Percentiles rank a stretch among this genome's conserved stretches.
phyloP scores from a whole-genome alignment of 768 basidiomycete genomes.

The Xerocomellus intermedius region DNA sequence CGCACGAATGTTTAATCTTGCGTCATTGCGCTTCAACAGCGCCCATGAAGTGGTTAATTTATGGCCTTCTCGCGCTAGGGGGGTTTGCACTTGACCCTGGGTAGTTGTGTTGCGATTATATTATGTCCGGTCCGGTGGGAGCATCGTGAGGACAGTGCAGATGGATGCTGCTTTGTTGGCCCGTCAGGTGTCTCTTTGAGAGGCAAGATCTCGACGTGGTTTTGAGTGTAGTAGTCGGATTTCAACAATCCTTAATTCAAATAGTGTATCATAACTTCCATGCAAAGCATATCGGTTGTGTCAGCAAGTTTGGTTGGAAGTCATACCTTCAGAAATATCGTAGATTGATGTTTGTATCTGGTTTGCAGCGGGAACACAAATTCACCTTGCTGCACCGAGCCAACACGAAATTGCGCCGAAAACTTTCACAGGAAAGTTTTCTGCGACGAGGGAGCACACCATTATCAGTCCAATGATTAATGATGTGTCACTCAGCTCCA shows the following conservation, averaged over 20 bases:
- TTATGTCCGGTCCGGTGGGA: slow-evolving; percentile 24
- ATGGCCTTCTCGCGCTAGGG: slow-evolving; percentile 32
- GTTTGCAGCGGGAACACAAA: neutral
- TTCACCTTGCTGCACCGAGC: neutral
- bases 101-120: slow-evolving; percentile 46
- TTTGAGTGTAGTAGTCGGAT: slow-evolving; percentile 56
- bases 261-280: slow-evolving; percentile 23
- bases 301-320: no score
- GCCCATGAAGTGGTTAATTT: slow-evolving; percentile 68
- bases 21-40: slow-evolving; percentile 86
- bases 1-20: slow-evolving; percentile 69
- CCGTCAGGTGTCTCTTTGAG: slow-evolving; percentile 24
- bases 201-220: slow-evolving; percentile 29
- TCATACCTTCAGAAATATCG: no score
- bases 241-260: slow-evolving; percentile 78
- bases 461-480: neutral
- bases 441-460: neutral
- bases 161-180: slow-evolving; percentile 25
- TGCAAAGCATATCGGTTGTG: slow-evolving; percentile 5
- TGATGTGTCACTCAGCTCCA: neutral
- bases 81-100: slow-evolving; percentile 50
- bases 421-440: neutral
- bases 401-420: neutral
- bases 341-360: neutral
- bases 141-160: slow-evolving; percentile 16